These are phyloP conservation scores for Fraxinus baroniana DNA, from an alignment of 305 asterid species.

Conservation along the genomic window DNA sequence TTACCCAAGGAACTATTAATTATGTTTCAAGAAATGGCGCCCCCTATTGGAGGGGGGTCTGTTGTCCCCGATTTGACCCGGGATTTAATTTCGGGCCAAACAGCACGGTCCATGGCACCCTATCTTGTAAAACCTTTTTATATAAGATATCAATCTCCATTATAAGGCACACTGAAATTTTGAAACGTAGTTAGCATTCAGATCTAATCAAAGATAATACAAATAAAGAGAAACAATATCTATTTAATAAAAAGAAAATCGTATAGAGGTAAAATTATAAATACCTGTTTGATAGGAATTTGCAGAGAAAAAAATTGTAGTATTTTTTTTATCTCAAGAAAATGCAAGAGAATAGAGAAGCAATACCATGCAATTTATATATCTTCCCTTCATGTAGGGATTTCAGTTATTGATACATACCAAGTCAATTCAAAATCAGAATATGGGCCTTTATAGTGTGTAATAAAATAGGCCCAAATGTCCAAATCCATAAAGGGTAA, in stretches of 20 bases:
- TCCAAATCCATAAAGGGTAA: too few species aligned
- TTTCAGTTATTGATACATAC: slow-evolving; percentile 18
- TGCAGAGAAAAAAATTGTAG: slow-evolving; percentile 6
- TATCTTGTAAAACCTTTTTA: not conserved
- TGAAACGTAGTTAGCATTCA: not conserved
- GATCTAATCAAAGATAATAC: not conserved
- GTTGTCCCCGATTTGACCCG: too few species aligned
- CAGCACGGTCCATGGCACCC: too few species aligned
- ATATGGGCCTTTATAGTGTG: not conserved
- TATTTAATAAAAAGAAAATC: not conserved
- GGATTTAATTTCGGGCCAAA: too few species aligned
- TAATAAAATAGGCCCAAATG: not conserved
- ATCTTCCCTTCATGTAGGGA: not conserved
- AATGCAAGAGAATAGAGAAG: not conserved
- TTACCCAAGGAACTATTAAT: not conserved
- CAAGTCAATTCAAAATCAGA: not conserved
- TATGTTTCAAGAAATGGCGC: too few species aligned
- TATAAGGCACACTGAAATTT: too few species aligned
- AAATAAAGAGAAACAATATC: not conserved
- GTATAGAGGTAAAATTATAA: not conserved
- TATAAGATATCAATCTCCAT: not conserved
- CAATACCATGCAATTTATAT: not conserved
- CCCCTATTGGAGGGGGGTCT: too few species aligned
- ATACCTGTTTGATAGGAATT: slow-evolving; percentile 24
- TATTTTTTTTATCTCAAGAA: slow-evolving; percentile 10